Evolutionary conservation across 108 stramenopile species (phyloP), one percentile per base, ranked within the genome.

Genomic region (Pseudonitzschia delicatissima): DNA sequence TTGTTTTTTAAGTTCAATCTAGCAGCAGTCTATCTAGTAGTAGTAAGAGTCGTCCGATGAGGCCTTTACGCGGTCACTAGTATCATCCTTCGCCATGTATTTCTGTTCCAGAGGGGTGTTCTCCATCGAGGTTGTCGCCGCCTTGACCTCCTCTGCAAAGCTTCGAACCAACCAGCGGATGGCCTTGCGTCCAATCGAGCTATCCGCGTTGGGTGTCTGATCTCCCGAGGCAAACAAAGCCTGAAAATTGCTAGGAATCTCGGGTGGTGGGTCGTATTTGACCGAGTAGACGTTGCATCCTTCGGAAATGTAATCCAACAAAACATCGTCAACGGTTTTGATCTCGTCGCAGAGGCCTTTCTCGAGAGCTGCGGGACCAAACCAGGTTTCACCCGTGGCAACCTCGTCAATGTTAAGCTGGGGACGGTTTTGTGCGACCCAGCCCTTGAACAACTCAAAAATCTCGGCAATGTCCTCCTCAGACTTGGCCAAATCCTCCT

Each of bases 301-400:
- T 59, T 74, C 61, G 50, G 92, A 74, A 11, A 91, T 78, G 59
- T 77, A 91, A 39, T 92, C 81, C 45, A 87, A 55, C 5, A 94
- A 63, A 4, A 92, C 68, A 44, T 93, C 92, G 65, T 97, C 97
- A 1, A 77, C 82, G 0, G 95, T 93, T 47, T 72, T 79, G 62
- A 97, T 74, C 33, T 94, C 95, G 68, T 97, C 97, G 57, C 91
- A 92, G 18, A 97, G 64, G 32, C 90, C 89, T 45, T 66, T 72
- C 42, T 82, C 88, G 39, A 95, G 67, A 0, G 97, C 97, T 34
- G 88, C 90, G 23, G 76, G 72, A 6, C 94, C 97, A 67, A 94
- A 93, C 96, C 97, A 97, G 4, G 92, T 93, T 57, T 98, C 97
- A 1, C 97, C 97, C 8, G 97, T 98, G 8, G 95, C 93, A 25